Conservation (phyloP, 108 stramenopile genomes). For the Fragilaria radians region DNA sequence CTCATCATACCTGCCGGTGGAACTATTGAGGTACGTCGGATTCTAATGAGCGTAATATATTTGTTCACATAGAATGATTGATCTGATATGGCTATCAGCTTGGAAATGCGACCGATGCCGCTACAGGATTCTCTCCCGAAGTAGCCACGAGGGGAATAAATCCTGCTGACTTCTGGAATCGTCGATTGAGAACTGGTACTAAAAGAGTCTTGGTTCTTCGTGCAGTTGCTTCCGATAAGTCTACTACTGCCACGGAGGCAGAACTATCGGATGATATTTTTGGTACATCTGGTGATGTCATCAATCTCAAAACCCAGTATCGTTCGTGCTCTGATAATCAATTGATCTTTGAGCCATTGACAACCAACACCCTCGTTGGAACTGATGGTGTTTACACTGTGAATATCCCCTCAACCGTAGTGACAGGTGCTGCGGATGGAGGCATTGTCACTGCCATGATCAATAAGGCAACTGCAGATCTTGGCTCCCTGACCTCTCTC, state of each 20-base stretch:
- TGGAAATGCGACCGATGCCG: background rate
- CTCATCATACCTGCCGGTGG: background rate
- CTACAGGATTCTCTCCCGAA: background rate
- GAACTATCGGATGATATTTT: constrained; percentile 17
- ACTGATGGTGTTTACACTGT: background rate
- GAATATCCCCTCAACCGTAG: background rate
- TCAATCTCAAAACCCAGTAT: constrained; percentile 18
- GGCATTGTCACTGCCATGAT: background rate
- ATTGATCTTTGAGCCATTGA: constrained; percentile 3
- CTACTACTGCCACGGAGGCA: background rate
- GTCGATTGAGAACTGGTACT: background rate
- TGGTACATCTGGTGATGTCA: constrained; percentile 21
- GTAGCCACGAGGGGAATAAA: background rate
- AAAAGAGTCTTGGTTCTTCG: background rate
- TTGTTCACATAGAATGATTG: no score
- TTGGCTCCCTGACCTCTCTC: background rate
- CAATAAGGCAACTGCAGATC: background rate
- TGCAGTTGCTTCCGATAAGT: background rate
- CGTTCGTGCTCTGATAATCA: constrained; percentile 14
- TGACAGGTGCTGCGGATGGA: background rate
- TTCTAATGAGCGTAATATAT: background rate
- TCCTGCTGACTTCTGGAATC: background rate
- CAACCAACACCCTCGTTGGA: background rate
- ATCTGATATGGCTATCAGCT: no score
- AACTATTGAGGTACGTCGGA: background rate